phyloP scores from a whole-genome alignment of 495 filamentous ascomycete genomes.

The Aspergillus leporis region DNA sequence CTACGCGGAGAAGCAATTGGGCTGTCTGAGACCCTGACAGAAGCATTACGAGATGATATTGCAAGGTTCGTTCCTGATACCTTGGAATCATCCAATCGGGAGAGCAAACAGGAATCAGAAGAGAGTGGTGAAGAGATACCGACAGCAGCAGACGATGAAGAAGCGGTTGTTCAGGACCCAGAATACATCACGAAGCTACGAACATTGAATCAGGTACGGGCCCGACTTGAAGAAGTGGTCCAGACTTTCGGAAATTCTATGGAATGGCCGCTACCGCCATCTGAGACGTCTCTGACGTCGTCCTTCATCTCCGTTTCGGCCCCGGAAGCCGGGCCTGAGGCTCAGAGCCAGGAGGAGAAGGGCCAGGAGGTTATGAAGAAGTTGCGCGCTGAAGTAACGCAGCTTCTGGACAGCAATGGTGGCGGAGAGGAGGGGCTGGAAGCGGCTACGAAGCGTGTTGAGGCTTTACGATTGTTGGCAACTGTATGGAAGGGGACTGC shows the following conservation, averaged over 20 bases:
- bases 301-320: constrained; percentile 81
- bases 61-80: constrained; percentile 61
- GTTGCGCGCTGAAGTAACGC: constrained; percentile 69
- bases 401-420: constrained; percentile 57
- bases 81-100: constrained; percentile 15
- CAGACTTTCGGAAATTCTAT: constrained; percentile 90
- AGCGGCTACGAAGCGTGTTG: constrained; percentile 68
- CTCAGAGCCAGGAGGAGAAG: constrained; percentile 71
- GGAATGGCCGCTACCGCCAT: constrained; percentile 87
- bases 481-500: constrained; percentile 90
- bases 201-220: constrained; percentile 78
- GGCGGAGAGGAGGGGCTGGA: constrained; percentile 51
- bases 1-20: constrained; percentile 81
- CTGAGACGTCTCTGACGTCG: constrained; percentile 67
- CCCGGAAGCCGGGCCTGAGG: constrained; percentile 64
- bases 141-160: constrained; percentile 7
- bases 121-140: constrained; percentile 1
- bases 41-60: constrained; percentile 68
- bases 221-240: constrained; percentile 80
- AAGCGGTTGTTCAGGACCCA: constrained; percentile 49
- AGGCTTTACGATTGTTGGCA: constrained; percentile 68
- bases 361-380: constrained; percentile 70
- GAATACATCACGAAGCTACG: constrained; percentile 74
- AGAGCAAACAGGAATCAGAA: constrained; percentile 12
- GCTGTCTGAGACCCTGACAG: constrained; percentile 73